Conservation (phyloP, 2,329 filamentous ascomycete species). For the Fusarium euwallaceae region DNA sequence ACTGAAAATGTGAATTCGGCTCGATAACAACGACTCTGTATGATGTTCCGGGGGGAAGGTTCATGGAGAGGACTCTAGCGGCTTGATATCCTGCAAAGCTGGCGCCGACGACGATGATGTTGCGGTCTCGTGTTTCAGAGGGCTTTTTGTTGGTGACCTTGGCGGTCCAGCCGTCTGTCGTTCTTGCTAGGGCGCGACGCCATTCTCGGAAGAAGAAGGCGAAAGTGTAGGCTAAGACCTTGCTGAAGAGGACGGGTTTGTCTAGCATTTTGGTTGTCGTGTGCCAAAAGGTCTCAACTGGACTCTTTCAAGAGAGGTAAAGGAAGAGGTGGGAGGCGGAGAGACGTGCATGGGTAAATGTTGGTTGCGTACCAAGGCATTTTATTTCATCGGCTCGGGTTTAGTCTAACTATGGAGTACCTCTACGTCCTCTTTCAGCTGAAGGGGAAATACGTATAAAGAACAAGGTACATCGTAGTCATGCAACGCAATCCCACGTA, state of each 20-base stretch:
- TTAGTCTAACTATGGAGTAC: not conserved
- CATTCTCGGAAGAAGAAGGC: conserved; percentile 39
- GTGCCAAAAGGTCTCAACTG: not conserved
- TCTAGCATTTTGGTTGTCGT: conserved; percentile 41
- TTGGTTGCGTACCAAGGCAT: not conserved
- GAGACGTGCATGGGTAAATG: not conserved
- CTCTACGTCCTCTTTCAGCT: conserved; percentile 2
- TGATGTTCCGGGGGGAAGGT: conserved; percentile 59
- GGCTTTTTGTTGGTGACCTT: conserved; percentile 15
- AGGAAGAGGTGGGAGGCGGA: not conserved
- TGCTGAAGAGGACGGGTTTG: conserved; percentile 49
- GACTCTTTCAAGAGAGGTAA: too few relatives aligned
- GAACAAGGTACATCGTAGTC: not conserved
- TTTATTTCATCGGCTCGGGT: not conserved
- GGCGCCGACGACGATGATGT: conserved; percentile 69
- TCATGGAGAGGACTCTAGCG: conserved; percentile 61
- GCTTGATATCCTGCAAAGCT: conserved; percentile 69
- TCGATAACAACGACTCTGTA: conserved; percentile 70
- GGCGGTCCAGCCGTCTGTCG: conserved; percentile 25
- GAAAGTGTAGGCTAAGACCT: conserved; percentile 46
- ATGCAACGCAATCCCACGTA: not conserved
- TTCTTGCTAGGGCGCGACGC: conserved; percentile 30
- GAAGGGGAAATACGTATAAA: not conserved
- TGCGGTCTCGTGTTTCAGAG: conserved; percentile 49
- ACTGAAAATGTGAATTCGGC: conserved; percentile 72